Percentiles rank a stretch among this genome's conserved stretches.
Conservation (phyloP, 192 early-diverging fungal species). For the Backusella psychrophila region DNA sequence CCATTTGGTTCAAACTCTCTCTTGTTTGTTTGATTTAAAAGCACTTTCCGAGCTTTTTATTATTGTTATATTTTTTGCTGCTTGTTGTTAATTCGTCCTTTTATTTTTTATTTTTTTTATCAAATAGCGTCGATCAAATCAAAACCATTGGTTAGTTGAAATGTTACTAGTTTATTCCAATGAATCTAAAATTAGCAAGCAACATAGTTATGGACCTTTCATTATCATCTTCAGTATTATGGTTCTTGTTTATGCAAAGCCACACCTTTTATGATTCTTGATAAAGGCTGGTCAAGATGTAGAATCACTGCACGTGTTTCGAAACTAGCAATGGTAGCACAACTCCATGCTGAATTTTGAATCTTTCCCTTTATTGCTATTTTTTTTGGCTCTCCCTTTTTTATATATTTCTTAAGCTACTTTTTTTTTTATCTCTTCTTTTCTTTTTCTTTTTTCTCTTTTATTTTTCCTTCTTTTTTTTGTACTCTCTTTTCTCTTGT, state of each 20-base stretch:
- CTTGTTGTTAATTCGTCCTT: no score
- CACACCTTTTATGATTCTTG: not conserved
- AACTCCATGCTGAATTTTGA: constrained; percentile 1
- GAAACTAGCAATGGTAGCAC: not conserved
- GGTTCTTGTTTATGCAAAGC: not conserved
- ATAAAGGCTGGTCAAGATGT: not conserved
- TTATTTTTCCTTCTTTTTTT: not conserved
- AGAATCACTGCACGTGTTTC: not conserved
- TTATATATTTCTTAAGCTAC: not conserved
- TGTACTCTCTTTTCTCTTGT: not conserved
- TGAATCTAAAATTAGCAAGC: not conserved
- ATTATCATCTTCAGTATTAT: not conserved
- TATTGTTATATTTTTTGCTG: no score
- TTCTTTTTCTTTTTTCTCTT: not conserved
- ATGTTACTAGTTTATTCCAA: not conserved
- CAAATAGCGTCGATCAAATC: not conserved
- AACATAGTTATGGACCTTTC: not conserved
- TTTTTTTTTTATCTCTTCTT: not conserved
- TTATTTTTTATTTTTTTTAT: not conserved
- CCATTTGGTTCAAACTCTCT: not conserved
- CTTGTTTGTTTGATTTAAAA: not conserved
- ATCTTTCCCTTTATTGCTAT: not conserved
- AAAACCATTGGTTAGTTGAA: not conserved
- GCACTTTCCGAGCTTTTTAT: not conserved
- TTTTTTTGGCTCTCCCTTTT: not conserved